These are phyloP conservation scores for Cryoendolithus antarcticus DNA, from an alignment of 2,329 filamentous ascomycete species.

Conservation along the genomic window DNA sequence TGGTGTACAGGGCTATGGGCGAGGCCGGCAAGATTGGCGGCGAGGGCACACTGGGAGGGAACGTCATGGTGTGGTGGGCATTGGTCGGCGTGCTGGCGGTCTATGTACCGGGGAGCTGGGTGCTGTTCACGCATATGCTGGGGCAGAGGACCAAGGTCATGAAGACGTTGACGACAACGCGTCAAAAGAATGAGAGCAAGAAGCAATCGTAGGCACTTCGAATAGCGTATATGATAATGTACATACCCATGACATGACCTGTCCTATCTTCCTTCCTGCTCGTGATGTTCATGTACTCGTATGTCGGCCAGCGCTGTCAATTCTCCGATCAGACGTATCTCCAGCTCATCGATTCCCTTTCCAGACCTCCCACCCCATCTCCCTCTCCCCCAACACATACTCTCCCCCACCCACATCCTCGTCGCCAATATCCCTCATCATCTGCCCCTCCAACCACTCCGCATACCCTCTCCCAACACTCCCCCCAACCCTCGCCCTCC, in stretches of 20 bases:
- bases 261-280: too few relatives aligned
- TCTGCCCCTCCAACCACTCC: constrained; percentile 31
- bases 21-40: constrained; percentile 38
- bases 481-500: constrained; percentile 30
- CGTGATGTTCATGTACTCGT: too few relatives aligned
- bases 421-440: constrained; percentile 27
- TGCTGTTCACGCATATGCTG: constrained; percentile 93
- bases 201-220: too few relatives aligned
- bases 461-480: constrained; percentile 31
- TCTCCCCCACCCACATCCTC: constrained; percentile 10
- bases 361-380: too few relatives aligned
- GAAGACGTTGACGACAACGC: constrained; percentile 40
- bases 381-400: neutral
- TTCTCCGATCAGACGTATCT: too few relatives aligned
- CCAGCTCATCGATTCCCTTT: too few relatives aligned
- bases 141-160: constrained; percentile 71
- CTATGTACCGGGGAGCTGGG: constrained; percentile 76
- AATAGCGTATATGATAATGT: too few relatives aligned
- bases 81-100: constrained; percentile 55
- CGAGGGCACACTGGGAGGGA: constrained; percentile 11
- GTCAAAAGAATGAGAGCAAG: constrained; percentile 12
- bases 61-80: constrained; percentile 39
- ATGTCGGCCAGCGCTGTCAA: too few relatives aligned
- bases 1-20: constrained; percentile 57
- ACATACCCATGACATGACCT: too few relatives aligned